These are phyloP conservation scores for Gossypium gossypioides DNA, from an alignment of 441 rosid species.

Conservation along the genomic window DNA sequence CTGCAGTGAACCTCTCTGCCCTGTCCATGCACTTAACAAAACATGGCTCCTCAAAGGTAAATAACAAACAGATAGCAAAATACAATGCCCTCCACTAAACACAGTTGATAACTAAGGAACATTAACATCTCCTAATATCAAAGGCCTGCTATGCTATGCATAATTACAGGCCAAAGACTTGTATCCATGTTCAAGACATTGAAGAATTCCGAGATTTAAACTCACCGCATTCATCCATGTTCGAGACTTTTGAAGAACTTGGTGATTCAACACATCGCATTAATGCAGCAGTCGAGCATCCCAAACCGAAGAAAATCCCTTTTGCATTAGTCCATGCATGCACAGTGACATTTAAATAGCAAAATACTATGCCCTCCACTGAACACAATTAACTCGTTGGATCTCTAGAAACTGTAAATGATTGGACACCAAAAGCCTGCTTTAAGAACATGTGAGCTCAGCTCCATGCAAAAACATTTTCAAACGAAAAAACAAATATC, in stretches of 20 bases:
- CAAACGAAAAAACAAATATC: constrained; percentile 6
- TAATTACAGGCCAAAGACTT: background rate
- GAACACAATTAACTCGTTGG: background rate
- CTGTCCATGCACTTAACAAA: too few relatives aligned
- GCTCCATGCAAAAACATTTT: constrained; percentile 19
- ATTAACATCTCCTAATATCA: background rate
- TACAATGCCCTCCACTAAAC: background rate
- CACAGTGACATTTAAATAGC: background rate
- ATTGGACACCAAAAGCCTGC: constrained; percentile 3
- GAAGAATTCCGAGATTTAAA: background rate
- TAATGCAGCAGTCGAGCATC: background rate
- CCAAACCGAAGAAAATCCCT: background rate
- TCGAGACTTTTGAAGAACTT: background rate
- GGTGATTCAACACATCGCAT: background rate
- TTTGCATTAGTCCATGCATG: background rate
- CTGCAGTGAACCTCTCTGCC: too few relatives aligned
- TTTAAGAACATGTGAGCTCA: constrained; percentile 10
- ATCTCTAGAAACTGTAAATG: background rate
- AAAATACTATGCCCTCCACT: background rate
- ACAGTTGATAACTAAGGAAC: background rate
- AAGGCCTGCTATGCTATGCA: background rate
- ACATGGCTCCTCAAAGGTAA: too few relatives aligned
- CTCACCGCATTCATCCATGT: background rate
- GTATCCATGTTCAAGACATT: background rate
- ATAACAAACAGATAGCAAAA: background rate